Evolutionary conservation across 2,329 filamentous ascomycete genomes (phyloP), one percentile per base, ranked within the genome.

Genomic region (Gremmenia infestans): DNA sequence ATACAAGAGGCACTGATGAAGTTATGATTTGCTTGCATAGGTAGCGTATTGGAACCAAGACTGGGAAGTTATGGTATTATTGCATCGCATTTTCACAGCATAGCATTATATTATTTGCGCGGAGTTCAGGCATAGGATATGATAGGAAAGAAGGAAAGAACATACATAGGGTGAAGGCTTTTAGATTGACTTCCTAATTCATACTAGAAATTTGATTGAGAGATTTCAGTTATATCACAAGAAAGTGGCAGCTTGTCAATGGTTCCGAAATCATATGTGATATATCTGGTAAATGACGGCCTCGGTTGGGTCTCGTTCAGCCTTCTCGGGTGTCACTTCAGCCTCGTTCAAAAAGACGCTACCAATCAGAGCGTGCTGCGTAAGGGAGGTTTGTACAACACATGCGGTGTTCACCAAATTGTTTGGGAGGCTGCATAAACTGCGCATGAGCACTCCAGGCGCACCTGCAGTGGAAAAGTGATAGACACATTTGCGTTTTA

Each of bases 1-100:
- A 71, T 71, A 71, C 55, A 71, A 71, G 57, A 68, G 64, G 55
- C 62, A 69, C 64, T 70, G 59, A 68, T 25, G 52, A 64, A 32
- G 28, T 63, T 43, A 61, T 53, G 57, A 59, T 49, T 60, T 59
- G 51, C 23, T 51, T 40, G 60, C 57, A 62, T 57, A 58, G 50
- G 19, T 57, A 55, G 56, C 54, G 52, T 56, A 28, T 59, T 42
- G 28, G 35, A 19, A 51, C 22, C 25, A 51, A 39, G 49, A 51
- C 39, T 47, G 43, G 43, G 43, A 52, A 43, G 40, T 17, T 47
- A 22, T 40, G 36, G 12, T 25, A 28, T 28, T 17, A 22, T 48
- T 47, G 12, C 25, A 28, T 28, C 8, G 42, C 43, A 48, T 53
- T 37, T 48, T 37, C 19, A 47, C 17, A 23, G 50, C 22, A 52